Conservation (phyloP, 2,329 filamentous ascomycete species). For the Thyridium curvatum region DNA sequence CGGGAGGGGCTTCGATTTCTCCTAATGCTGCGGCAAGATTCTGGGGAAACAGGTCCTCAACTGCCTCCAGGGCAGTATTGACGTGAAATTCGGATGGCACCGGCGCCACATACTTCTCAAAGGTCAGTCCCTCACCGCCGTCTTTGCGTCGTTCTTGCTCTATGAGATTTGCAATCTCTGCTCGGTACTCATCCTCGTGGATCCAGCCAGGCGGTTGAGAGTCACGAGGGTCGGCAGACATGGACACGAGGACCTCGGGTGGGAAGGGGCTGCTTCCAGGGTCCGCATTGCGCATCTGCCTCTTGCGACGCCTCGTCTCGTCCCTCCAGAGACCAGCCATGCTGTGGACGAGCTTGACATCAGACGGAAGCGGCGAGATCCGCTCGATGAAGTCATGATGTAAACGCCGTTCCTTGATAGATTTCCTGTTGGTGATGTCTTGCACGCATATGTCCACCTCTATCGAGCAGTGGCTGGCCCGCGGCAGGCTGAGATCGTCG, state of each 20-base stretch:
- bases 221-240: constrained; percentile 77
- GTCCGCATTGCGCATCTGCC: constrained; percentile 56
- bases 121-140: constrained; percentile 41
- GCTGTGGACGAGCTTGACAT: constrained; percentile 80
- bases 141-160: constrained; percentile 46
- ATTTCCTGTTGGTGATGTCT: constrained; percentile 75
- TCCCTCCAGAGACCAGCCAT: constrained; percentile 93
- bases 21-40: constrained; percentile 49
- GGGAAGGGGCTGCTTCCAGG: constrained; percentile 71
- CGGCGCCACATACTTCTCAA: constrained; percentile 59
- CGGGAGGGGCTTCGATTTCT: constrained; percentile 20
- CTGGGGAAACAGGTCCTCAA: constrained; percentile 78
- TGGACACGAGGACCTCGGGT: constrained; percentile 73
- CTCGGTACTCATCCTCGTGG: constrained; percentile 77
- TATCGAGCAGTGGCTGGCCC: constrained; percentile 80
- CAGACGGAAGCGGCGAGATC: constrained; percentile 51
- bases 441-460: constrained; percentile 88
- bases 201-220: constrained; percentile 78
- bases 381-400: constrained; percentile 86
- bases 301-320: constrained; percentile 73
- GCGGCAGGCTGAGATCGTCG: constrained; percentile 58
- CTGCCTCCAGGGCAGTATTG: constrained; percentile 74
- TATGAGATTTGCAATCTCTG: constrained; percentile 58
- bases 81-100: constrained; percentile 50
- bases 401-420: constrained; percentile 68